Conservation (phyloP, 495 filamentous ascomycete species). For the Tuber magnatum region DNA sequence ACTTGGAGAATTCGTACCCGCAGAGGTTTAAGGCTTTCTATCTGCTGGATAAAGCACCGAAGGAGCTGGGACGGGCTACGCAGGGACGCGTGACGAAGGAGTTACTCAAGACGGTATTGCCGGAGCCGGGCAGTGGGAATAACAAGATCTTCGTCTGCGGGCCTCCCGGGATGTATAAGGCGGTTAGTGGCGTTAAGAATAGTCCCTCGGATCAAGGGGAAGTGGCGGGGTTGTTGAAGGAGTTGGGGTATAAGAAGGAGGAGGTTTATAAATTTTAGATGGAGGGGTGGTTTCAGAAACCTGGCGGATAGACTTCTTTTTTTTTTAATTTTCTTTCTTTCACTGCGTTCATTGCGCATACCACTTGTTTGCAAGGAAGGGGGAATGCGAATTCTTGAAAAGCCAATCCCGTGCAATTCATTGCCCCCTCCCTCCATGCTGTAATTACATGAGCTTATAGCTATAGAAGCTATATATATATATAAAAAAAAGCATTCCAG, state of each 20-base stretch:
- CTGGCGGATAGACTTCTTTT: neutral
- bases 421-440: neutral
- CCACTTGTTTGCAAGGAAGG: neutral
- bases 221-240: conserved; percentile 71
- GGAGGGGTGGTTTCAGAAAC: neutral
- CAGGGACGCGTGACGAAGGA: conserved; percentile 81
- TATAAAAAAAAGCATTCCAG: neutral
- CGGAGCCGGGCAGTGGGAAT: conserved; percentile 80
- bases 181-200: conserved; percentile 78
- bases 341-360: neutral
- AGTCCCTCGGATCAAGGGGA: conserved; percentile 89
- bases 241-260: conserved; percentile 82
- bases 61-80: conserved; percentile 57
- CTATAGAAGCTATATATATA: neutral
- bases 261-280: conserved; percentile 97
- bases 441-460: neutral
- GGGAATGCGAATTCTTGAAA: neutral
- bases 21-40: conserved; percentile 88
- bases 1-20: conserved; percentile 88
- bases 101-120: conserved; percentile 81
- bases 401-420: neutral
- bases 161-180: conserved; percentile 87
- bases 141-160: conserved; percentile 90
- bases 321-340: neutral
- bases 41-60: conserved; percentile 76